Percentiles rank a stretch among this genome's conserved stretches.
Evolutionary conservation across 345 rosid species (phyloP).

Genomic region (Linum lewisii): DNA sequence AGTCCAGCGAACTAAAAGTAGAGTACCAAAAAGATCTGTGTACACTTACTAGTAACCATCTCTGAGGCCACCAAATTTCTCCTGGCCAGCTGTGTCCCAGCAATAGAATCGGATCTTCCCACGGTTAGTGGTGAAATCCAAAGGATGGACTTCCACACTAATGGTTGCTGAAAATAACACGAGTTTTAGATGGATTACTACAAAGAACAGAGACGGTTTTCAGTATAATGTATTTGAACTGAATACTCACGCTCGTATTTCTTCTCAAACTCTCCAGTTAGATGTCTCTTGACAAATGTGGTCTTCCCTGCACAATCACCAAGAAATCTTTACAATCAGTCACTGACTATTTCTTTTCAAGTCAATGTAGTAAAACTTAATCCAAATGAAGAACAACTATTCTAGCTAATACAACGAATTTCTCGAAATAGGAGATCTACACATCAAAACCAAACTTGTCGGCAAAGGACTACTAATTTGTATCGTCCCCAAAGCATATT

Average conservation of each 20-base stretch:
- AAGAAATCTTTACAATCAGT: not conserved
- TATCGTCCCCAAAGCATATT: not conserved
- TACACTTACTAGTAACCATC: slow-evolving; percentile 9
- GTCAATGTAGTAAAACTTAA: not conserved
- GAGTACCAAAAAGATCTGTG: no score
- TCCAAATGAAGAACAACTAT: not conserved
- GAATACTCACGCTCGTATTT: slow-evolving; percentile 30
- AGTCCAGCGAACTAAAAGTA: no score
- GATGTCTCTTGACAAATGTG: slow-evolving; percentile 2
- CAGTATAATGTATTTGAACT: not conserved
- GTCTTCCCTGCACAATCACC: slow-evolving; percentile 1
- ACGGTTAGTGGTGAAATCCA: slow-evolving; percentile 3
- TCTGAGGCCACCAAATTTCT: slow-evolving; percentile 2
- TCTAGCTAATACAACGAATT: no score
- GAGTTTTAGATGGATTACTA: no score
- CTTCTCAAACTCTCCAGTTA: slow-evolving; percentile 5
- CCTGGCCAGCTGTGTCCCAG: slow-evolving; percentile 8
- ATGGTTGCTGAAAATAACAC: slow-evolving; percentile 2
- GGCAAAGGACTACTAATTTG: no score
- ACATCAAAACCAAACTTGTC: no score
- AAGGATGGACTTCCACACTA: slow-evolving; percentile 4
- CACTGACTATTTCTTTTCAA: not conserved
- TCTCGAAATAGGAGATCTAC: no score
- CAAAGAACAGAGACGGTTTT: no score
- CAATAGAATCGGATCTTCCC: slow-evolving; percentile 7